Base-by-base conservation (phyloP, 75 land plant species). In the Cupressus sempervirens region DNA sequence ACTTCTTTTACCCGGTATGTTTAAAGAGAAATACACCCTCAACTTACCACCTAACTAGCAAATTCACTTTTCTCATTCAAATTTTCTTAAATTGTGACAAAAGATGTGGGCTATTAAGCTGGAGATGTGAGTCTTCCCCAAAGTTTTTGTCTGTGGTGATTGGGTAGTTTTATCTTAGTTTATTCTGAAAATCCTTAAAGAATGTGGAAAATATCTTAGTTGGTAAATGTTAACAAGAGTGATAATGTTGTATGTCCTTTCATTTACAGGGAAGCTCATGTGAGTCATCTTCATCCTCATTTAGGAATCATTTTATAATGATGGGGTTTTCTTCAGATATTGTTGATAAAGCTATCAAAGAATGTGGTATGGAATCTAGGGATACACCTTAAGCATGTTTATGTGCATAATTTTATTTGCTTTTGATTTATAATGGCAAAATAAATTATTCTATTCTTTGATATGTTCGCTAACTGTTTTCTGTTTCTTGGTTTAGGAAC, bases 401-500 rank as follows among this genome's bases (percentile, higher is more conserved):
- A 18, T 41, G 48, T 77, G 9, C 23, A 77, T 41, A 35, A 43
- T 41, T 6, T 8, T 10, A 23, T 77, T 3, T 23, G 41, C 0
- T 43, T 77, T n/a, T 41, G 45, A 38, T 77, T 77, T 77, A 7
- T 41, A 77, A 18, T 43, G 10, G 45, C 5, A 6, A 38, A 77
- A 77, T 41, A n/a, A 9, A 40, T 77, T 9, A 40, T 20, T 77
- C 38, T 23, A 23, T 77, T 40, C 2, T 77, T 41, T 77, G 26
- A 20, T 41, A 41, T 77, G 13, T 77, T 43, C 16, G 3, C 29
- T 77, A 9, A 40, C 46, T 77, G 80, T 45, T 77, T 77, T 2
- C 9, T 76, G 45, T 77, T 77, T 77, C 46, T 40, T 41, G 23
- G 9, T 77, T 23, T 77, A 77, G 80, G 80, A 36, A 77, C 80